Evolutionary conservation across 1,139 yeast species (phyloP), one percentile per base, ranked within the genome.

Genomic region (Magnusiomyces tetraspermus): DNA sequence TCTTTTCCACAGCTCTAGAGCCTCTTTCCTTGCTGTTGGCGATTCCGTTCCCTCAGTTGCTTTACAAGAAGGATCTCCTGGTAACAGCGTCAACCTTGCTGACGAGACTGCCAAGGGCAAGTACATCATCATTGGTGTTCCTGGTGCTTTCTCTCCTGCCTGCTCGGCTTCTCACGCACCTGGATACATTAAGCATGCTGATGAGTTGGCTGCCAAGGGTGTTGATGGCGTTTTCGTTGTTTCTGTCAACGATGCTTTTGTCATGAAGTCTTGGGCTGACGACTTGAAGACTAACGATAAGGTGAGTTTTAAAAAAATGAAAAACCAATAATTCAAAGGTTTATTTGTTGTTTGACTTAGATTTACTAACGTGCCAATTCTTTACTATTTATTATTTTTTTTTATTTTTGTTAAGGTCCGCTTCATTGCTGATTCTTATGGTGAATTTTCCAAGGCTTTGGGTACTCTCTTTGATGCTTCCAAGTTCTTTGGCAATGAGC

Each of bases 101-200:
- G 75, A 77, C 46, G 81, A 79, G 61, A 73, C 80, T 37, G 67
- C 71, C 21, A 52, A 62, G 62, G 81, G 83, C 46, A 83, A 80
- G 65, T 71, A 80, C 44, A 66, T 88, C 42, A 70, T 88, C 52
- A 76, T 88, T 49, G 95, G 95, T 51, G 87, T 88, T 45, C 96
- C 96, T 46, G 96, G 96, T 22, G 96, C 96, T 0, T 88, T 83
- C 65, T 83, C 95, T 2, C 90, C 95, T 46, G 94, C 88, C 1
- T 88, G 96, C 68, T 76, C 90, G 33, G 79, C 83, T 22, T 69
- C 77, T 33, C 95, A 86, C 64, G 78, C 88, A 50, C 96, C 96
- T 4, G 95, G 92, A 3, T 88, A 79, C 68, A 66, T 86, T 61
- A 71, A 73, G 56, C 67, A 75, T 51, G 67, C 76, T 53, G 66